These are phyloP conservation scores for Planoprotostelium fungivorum DNA, from an alignment of 78 protist species.

Conservation along the genomic window DNA sequence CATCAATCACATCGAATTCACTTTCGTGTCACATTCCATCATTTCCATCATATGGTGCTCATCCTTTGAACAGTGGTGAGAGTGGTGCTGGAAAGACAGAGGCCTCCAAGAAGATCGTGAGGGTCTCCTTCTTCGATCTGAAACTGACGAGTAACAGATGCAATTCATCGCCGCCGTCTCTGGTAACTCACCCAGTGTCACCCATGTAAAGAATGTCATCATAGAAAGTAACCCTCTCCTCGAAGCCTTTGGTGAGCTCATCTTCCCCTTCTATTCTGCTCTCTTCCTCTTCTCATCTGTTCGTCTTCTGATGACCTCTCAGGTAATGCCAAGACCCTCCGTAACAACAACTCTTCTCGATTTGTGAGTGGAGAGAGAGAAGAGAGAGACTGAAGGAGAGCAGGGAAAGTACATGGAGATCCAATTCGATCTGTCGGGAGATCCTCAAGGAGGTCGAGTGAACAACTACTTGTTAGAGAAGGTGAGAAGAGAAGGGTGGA, in stretches of 20 bases:
- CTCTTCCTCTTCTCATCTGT: slow-evolving; percentile 74
- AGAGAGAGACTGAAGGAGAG: not conserved
- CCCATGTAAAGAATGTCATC: slow-evolving; percentile 66
- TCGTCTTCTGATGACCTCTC: not conserved
- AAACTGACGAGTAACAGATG: slow-evolving; percentile 55
- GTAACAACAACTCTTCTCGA: not conserved
- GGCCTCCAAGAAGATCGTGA: slow-evolving; percentile 68
- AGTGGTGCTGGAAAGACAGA: slow-evolving; percentile 83
- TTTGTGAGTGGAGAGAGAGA: not conserved
- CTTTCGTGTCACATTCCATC: not conserved
- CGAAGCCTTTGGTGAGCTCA: slow-evolving; percentile 90
- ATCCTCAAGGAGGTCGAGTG: slow-evolving; percentile 69
- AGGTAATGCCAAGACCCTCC: not conserved
- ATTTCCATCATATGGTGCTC: too few relatives aligned
- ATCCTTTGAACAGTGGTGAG: slow-evolving; percentile 71
- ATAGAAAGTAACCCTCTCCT: slow-evolving; percentile 79
- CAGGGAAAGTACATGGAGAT: slow-evolving; percentile 71
- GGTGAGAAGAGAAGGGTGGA: not conserved
- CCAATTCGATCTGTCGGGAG: slow-evolving; percentile 72
- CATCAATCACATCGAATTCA: not conserved
- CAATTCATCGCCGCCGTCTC: slow-evolving; percentile 67
- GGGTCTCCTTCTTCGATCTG: not conserved
- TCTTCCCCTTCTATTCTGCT: slow-evolving; percentile 77
- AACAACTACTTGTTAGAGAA: slow-evolving; percentile 42
- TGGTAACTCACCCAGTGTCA: slow-evolving; percentile 55